phyloP scores from a whole-genome alignment of 2,329 filamentous ascomycete genomes.

The Clonostachys rosea region DNA sequence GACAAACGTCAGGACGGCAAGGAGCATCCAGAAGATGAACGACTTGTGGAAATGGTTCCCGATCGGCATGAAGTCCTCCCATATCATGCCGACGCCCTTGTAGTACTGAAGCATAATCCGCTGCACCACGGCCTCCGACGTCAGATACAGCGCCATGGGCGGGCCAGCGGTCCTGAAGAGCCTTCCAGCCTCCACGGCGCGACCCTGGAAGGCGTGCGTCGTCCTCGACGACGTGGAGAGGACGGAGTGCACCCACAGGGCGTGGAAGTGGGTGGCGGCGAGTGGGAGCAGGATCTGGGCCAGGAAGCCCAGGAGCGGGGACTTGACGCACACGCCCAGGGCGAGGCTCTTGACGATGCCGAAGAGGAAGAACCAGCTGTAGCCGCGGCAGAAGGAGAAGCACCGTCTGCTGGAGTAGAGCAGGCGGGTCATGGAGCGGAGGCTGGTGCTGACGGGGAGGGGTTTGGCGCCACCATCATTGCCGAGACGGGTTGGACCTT shows the following conservation, averaged over 20 bases:
- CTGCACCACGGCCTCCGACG: conserved; percentile 30
- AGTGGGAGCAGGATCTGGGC: conserved; percentile 33
- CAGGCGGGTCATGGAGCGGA: conserved; percentile 45
- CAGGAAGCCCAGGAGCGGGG: conserved; percentile 20
- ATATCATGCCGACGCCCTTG: conserved; percentile 16
- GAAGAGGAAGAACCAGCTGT: conserved; percentile 48
- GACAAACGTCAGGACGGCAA: conserved; percentile 48
- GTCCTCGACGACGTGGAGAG: conserved; percentile 61
- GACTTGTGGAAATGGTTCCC: too few relatives aligned
- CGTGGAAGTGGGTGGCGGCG: conserved; percentile 60
- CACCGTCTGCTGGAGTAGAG: conserved; percentile 27
- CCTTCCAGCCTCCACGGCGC: conserved; percentile 61
- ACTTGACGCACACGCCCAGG: conserved; percentile 31
- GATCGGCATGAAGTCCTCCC: conserved; percentile 30
- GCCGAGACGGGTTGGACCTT: too few relatives aligned
- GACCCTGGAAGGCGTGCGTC: conserved; percentile 50
- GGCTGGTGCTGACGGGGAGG: conserved; percentile 36
- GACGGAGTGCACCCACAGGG: conserved; percentile 82
- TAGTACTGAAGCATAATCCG: too few relatives aligned
- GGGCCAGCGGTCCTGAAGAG: conserved; percentile 65
- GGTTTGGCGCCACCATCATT: too few relatives aligned
- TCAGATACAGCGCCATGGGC: conserved; percentile 58
- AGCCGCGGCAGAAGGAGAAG: conserved; percentile 24
- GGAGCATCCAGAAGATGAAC: conserved; percentile 32
- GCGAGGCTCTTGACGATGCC: too few relatives aligned